Evolutionary conservation across 345 rosid species (phyloP), one percentile per base, ranked within the genome.

Genomic region (Crucihimalaya himalaica): DNA sequence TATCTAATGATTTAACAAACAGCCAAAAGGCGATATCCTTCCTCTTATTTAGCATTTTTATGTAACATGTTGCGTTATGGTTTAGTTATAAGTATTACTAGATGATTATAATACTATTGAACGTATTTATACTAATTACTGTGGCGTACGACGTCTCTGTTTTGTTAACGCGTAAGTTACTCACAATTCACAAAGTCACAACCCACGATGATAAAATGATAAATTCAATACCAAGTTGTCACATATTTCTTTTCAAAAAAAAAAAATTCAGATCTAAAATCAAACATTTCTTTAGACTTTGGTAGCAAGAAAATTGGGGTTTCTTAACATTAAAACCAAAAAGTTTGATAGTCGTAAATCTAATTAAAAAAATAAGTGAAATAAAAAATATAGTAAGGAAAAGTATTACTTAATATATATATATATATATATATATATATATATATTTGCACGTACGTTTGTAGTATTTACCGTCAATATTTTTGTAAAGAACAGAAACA

Each of bases 131-230:
- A 16, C 21, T 19, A 45, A 32, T 45, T 58, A 70, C 57, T 32
- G 27, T 70, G 35, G 58, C 66, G 74, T 70, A 10, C 12, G 21
- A 55, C 54, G 48, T 73, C 29, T 63, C 64, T 46, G 14, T 65
- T 3, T 56, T 56, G 51, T 65, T 46, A 34, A 73, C 78, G 66
- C 78, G 66, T 66, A 65, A 55, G 14, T 46, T 25, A 73, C 57
- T 65, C 56, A 16, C 64, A 21, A 65, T 46, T 64, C 56, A 16
- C 58, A 45, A 34, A 21, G n/a, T 32, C 50, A 23, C 48, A 66
- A 56, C 31, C 52, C 66, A 65, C 3, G 39, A 65, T 34, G 6
- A 21, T 20, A 42, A 52, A 27, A 4, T 70, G 48, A 15, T 42
- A 20, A 29, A 56, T 5, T 5, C 31, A 52, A 53, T 20, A 21